A percentile compares a stretch with the other conserved stretches of the same genome.
These are phyloP conservation scores for Beverwykella pulmonaria DNA, from an alignment of 495 filamentous ascomycete genomes.

Conservation along the genomic window DNA sequence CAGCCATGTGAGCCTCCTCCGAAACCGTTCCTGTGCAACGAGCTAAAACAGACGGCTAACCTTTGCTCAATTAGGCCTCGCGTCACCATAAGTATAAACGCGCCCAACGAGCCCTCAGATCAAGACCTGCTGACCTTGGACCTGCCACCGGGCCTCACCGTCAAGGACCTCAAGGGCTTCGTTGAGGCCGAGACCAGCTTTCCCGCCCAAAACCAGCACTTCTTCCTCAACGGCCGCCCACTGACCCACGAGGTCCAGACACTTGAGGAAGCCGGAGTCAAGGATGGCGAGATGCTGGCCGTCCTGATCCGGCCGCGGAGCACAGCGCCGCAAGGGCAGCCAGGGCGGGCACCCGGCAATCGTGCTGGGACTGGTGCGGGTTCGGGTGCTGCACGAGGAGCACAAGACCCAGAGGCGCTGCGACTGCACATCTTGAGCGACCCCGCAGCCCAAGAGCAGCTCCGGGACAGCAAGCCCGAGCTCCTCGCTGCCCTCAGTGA, in stretches of 20 bases:
- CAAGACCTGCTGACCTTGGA: slow-evolving; percentile 83
- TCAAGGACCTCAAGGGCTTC: slow-evolving; percentile 82
- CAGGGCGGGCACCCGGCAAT: neutral
- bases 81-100: slow-evolving; percentile 83
- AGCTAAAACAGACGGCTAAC: slow-evolving; percentile 30
- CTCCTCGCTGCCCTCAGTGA: slow-evolving; percentile 79
- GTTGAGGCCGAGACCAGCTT: slow-evolving; percentile 66
- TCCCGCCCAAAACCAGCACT: slow-evolving; percentile 62
- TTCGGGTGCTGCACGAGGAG: neutral
- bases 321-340: slow-evolving; percentile 29
- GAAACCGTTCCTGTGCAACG: slow-evolving; percentile 37
- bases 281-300: slow-evolving; percentile 89
- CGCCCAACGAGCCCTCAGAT: slow-evolving; percentile 65
- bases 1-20: slow-evolving; percentile 36
- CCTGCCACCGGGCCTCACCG: slow-evolving; percentile 78
- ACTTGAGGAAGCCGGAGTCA: slow-evolving; percentile 77
- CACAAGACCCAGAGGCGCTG: slow-evolving; percentile 74
- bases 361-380: neutral
- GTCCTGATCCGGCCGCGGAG: slow-evolving; percentile 61
- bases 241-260: slow-evolving; percentile 77
- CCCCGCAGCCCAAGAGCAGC: slow-evolving; percentile 67
- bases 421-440: slow-evolving; percentile 80
- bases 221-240: slow-evolving; percentile 88
- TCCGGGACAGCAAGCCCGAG: slow-evolving; percentile 70
- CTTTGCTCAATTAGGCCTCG: slow-evolving; percentile 53